These are phyloP conservation scores for Chaetomiaceae sp. DNA, from an alignment of 2,329 filamentous ascomycete species.

Conservation along the genomic window DNA sequence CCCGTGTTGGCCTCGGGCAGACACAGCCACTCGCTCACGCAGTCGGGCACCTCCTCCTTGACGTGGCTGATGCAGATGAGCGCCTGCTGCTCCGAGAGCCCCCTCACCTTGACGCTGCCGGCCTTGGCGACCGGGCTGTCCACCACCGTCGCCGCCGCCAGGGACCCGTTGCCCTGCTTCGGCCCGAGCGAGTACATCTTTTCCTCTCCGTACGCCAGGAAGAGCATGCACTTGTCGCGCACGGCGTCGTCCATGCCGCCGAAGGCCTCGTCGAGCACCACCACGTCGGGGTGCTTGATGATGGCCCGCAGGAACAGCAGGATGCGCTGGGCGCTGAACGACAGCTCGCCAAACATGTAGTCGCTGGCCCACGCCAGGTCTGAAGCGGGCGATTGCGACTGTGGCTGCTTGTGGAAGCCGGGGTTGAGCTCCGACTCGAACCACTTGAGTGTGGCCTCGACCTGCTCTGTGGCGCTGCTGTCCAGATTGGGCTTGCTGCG, in stretches of 20 bases:
- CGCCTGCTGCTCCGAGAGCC: slow-evolving; percentile 68
- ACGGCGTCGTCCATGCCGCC: slow-evolving; percentile 78
- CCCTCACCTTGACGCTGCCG: slow-evolving; percentile 50
- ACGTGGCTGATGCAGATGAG: slow-evolving; percentile 91
- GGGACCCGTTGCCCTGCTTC: background rate
- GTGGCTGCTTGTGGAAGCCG: slow-evolving; percentile 18
- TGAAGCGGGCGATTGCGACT: slow-evolving; percentile 22
- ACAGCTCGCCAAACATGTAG: slow-evolving; percentile 66
- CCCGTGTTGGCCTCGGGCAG: slow-evolving; percentile 70
- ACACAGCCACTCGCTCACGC: slow-evolving; percentile 79
- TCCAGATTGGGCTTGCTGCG: slow-evolving; percentile 64
- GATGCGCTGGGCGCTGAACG: slow-evolving; percentile 79
- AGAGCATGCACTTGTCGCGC: slow-evolving; percentile 81
- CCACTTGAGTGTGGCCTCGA: slow-evolving; percentile 68
- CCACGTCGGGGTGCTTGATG: slow-evolving; percentile 73
- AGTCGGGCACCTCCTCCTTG: slow-evolving; percentile 82
- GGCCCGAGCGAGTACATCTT: slow-evolving; percentile 35
- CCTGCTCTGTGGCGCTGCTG: slow-evolving; percentile 49
- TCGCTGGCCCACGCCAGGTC: slow-evolving; percentile 60
- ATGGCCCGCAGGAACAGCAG: slow-evolving; percentile 78
- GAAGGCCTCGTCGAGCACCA: slow-evolving; percentile 84
- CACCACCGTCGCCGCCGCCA: slow-evolving; percentile 35
- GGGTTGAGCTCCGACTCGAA: slow-evolving; percentile 77
- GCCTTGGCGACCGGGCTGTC: slow-evolving; percentile 44
- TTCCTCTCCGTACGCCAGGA: slow-evolving; percentile 63